Percentiles rank a stretch among this genome's conserved stretches.
Evolutionary conservation across 345 rosid genomes (phyloP).

Genomic region (Acer yangbiense): DNA sequence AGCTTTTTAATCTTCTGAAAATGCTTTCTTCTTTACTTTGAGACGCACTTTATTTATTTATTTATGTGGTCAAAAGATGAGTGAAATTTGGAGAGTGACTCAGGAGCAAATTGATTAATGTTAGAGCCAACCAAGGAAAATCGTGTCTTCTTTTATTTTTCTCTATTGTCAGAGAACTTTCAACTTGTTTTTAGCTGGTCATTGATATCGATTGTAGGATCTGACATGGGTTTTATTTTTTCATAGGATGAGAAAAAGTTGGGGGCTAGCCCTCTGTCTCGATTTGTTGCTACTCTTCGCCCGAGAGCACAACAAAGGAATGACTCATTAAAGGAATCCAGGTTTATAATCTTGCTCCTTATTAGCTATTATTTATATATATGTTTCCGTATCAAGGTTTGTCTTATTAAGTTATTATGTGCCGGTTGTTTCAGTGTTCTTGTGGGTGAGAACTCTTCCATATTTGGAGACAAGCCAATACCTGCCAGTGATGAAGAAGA

Average conservation of each 20-base stretch:
- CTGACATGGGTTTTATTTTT: constrained; percentile 6
- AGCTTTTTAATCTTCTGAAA: constrained; percentile 1
- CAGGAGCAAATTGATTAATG: background rate
- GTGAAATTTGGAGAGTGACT: background rate
- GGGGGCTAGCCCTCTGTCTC: constrained; percentile 71
- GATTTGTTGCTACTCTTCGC: constrained; percentile 48
- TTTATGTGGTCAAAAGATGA: background rate
- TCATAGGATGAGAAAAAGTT: constrained; percentile 64
- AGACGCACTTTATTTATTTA: background rate
- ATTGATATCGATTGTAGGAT: background rate
- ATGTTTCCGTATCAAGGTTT: background rate
- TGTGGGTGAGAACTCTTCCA: constrained; percentile 74
- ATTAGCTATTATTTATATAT: background rate
- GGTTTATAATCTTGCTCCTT: constrained; percentile 41
- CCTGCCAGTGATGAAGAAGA: constrained; percentile 56
- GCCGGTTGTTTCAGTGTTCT: constrained; percentile 56
- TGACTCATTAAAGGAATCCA: constrained; percentile 76
- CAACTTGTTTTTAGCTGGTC: background rate
- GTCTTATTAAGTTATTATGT: constrained; percentile 13
- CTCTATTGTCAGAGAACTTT: background rate
- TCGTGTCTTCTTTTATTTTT: background rate
- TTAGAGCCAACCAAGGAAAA: background rate
- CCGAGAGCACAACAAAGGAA: constrained; percentile 73
- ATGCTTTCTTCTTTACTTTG: background rate
- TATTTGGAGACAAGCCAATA: constrained; percentile 48